These are phyloP conservation scores for Apiotrichum sp. DNA, from an alignment of 1,284 basidiomycete genomes.

Conservation along the genomic window DNA sequence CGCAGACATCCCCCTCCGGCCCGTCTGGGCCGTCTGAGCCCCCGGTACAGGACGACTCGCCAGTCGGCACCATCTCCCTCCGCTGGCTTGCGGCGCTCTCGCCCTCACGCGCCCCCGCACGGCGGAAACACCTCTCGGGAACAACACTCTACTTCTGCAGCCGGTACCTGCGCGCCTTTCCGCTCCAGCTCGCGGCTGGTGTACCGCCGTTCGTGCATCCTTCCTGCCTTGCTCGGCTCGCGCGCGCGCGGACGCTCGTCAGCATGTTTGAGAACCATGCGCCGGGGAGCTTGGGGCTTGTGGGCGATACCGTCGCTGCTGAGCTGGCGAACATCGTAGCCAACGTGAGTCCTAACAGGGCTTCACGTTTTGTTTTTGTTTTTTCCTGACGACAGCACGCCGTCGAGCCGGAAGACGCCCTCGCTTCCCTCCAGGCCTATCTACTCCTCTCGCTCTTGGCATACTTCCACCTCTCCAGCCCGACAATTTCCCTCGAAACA, in stretches of 20 bases:
- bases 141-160: conserved; percentile 4
- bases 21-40: too few relatives aligned
- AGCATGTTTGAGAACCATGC: not conserved
- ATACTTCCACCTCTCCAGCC: conserved; percentile 3
- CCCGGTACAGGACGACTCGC: conserved; percentile 20
- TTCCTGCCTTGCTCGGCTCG: not conserved
- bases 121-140: not conserved
- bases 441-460: conserved; percentile 7
- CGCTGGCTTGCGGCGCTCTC: not conserved
- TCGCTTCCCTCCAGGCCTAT: conserved; percentile 9
- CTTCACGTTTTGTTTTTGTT: not conserved
- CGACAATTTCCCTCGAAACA: conserved; percentile 3
- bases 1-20: too few relatives aligned
- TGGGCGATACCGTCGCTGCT: not conserved
- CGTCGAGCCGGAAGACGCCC: not conserved
- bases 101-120: not conserved
- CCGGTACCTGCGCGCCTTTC: not conserved
- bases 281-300: not conserved
- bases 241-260: not conserved
- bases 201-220: conserved; percentile 2
- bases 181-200: not conserved
- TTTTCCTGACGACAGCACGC: not conserved
- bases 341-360: not conserved
- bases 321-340: not conserved
- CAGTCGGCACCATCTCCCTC: conserved; percentile 1